Evolutionary conservation across 805 yeast species (phyloP), one percentile per base, ranked within the genome.

Genomic region (Clavispora fructus): DNA sequence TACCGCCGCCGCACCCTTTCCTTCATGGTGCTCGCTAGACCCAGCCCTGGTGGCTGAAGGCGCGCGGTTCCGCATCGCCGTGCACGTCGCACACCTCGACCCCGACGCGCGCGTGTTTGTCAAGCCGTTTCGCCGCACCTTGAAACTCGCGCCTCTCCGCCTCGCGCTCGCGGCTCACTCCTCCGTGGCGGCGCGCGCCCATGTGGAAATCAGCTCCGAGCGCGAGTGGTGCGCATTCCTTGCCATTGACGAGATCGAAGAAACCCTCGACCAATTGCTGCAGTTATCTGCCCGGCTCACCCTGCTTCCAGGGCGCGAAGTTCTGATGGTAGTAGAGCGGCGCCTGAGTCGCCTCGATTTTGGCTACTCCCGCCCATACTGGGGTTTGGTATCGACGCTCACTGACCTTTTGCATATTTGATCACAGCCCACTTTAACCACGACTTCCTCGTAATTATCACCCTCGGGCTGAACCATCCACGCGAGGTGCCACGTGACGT

Each of bases 171-270:
- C 37, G 11, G 13, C 23, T 12, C 13, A n/a, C 3, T n/a, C 37
- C 10, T n/a, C 23, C 13, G 25, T 33, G 23, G 13, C 37, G 13
- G 17, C 25, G n/a, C 23, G 37, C n/a, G 12, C 25, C 13, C 25
- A 32, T 4, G 41, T 48, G 11, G 55, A 54, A 40, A 29, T 49
- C 14, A 41, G 42, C n/a, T 31, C 45, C 3, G 50, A 48, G 19
- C 41, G 29, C 7, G 58, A 55, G 1, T 40, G 44, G 12, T 50
- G 55, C 43, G 12, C 16, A 8, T 55, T 55, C 38, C 49, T 54
- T 14, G 52, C 46, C 7, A 40, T 55, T 4, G 46, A 25, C 16
- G 59, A 55, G 27, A 46, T 48, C 10, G 59, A 55, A 39, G 51
- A 47, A 29, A 47, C 48, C n/a, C 44, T 53, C 27, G 33, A 41